A percentile compares a stretch with the other conserved stretches of the same genome.
These are phyloP conservation scores for Paramecium octaurelia DNA, from an alignment of 73 alveolate species.

Conservation along the genomic window DNA sequence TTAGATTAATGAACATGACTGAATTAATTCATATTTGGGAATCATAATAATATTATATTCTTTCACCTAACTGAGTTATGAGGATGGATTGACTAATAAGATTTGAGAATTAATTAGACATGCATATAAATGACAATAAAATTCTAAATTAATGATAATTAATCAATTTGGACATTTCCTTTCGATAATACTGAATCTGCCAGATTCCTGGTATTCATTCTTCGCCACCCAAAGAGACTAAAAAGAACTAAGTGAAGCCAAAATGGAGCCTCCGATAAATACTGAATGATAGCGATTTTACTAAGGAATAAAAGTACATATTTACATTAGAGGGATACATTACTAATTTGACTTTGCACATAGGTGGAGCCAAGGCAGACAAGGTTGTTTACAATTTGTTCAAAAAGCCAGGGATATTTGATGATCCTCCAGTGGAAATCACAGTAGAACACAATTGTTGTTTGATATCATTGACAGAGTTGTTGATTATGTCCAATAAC, in stretches of 20 bases:
- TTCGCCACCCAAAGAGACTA: conserved; percentile 95
- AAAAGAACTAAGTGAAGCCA: conserved; percentile 91
- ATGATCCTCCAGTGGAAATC: conserved; percentile 30
- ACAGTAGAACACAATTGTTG: neutral
- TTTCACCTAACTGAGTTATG: neutral
- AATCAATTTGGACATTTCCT: conserved; percentile 83
- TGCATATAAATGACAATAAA: neutral
- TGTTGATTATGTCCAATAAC: neutral
- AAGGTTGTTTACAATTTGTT: neutral
- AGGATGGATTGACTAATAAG: neutral
- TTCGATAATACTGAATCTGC: conserved; percentile 85
- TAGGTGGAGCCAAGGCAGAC: neutral
- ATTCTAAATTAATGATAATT: neutral
- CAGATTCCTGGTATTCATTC: conserved; percentile 95
- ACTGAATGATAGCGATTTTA: conserved; percentile 32
- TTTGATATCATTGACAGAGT: neutral
- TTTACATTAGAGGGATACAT: conserved; percentile 19
- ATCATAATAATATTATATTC: too few species aligned
- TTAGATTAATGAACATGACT: too few species aligned
- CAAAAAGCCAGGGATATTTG: neutral
- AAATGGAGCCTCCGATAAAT: conserved; percentile 93
- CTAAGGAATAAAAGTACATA: neutral
- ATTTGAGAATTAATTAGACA: neutral
- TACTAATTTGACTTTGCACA: conserved; percentile 25
- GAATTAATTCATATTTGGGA: too few species aligned